Percentiles rank a stretch among this genome's conserved stretches.
These are phyloP conservation scores for Solanum chiquidenum DNA, from an alignment of 257 asterid genomes.

Conservation along the genomic window DNA sequence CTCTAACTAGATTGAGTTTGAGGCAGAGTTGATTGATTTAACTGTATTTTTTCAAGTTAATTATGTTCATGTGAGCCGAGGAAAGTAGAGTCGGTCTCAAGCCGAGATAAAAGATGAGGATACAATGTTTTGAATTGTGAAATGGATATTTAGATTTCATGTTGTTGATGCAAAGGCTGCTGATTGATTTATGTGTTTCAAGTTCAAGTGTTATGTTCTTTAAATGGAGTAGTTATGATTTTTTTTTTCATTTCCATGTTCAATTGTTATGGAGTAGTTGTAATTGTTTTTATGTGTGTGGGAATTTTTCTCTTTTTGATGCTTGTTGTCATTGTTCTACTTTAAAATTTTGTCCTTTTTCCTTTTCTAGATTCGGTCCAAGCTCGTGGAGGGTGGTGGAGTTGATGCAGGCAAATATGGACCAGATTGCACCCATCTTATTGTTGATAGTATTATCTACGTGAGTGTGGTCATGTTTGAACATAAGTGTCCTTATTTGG, in stretches of 20 bases:
- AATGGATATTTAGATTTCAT: background rate
- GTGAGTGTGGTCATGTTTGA: slow-evolving; percentile 30
- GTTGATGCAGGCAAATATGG: slow-evolving; percentile 50
- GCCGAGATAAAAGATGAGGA: background rate
- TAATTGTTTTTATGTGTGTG: background rate
- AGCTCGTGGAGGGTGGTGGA: slow-evolving; percentile 70
- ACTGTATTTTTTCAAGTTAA: background rate
- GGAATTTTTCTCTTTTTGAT: background rate
- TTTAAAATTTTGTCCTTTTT: background rate
- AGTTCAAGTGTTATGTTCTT: background rate
- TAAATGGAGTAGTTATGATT: background rate
- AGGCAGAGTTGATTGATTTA: background rate
- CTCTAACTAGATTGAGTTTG: background rate
- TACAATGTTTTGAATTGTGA: background rate
- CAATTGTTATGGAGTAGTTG: background rate
- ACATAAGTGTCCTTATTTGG: background rate
- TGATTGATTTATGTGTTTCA: background rate
- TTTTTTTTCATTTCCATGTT: background rate
- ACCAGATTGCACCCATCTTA: slow-evolving; percentile 64
- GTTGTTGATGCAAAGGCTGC: background rate
- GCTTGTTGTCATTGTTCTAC: background rate
- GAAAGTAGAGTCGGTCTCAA: background rate
- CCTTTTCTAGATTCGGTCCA: slow-evolving; percentile 33
- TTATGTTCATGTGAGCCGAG: background rate
- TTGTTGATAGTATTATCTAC: slow-evolving; percentile 56